A percentile compares a stretch with the other conserved stretches of the same genome.
Conservation (phyloP, 192 early-diverging fungal genomes). For the Gonapodya prolifera region DNA sequence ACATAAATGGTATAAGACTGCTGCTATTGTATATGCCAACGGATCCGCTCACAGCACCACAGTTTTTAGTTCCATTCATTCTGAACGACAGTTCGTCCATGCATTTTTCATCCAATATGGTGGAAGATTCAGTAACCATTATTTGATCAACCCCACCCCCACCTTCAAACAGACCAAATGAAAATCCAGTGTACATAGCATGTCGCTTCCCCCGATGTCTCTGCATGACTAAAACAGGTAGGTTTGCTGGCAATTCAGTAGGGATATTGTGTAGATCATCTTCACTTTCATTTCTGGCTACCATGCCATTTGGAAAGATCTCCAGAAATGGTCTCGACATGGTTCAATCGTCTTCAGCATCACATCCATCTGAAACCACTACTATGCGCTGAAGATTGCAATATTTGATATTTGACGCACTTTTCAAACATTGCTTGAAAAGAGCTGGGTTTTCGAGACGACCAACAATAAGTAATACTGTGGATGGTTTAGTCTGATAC, state of each 20-base stretch:
- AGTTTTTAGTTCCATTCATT: conserved; percentile 24
- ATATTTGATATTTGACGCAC: conserved; percentile 10
- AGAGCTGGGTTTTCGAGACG: conserved; percentile 17
- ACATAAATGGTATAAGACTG: conserved; percentile 41
- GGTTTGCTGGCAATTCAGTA: too few species aligned
- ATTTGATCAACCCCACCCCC: conserved; percentile 36
- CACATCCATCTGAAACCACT: conserved; percentile 16
- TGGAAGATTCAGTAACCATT: conserved; percentile 50
- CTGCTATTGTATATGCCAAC: conserved; percentile 40
- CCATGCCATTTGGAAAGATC: conserved; percentile 13
- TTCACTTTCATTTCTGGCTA: too few species aligned
- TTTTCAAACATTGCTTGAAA: conserved; percentile 14
- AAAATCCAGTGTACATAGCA: too few species aligned
- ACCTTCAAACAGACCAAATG: too few species aligned
- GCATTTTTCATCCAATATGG: conserved; percentile 34
- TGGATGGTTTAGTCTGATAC: too few species aligned
- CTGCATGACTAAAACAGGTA: conserved; percentile 6
- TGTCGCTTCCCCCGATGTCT: conserved; percentile 14
- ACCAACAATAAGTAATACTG: too few species aligned
- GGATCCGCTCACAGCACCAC: conserved; percentile 42
- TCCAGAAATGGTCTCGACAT: conserved; percentile 14
- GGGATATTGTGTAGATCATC: too few species aligned
- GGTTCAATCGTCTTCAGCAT: conserved; percentile 16
- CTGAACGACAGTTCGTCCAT: conserved; percentile 33
- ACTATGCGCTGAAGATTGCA: conserved; percentile 17